Evolutionary conservation across 1,139 yeast genomes (phyloP), one percentile per base, ranked within the genome.

Genomic region (Wickerhamomyces sp.): DNA sequence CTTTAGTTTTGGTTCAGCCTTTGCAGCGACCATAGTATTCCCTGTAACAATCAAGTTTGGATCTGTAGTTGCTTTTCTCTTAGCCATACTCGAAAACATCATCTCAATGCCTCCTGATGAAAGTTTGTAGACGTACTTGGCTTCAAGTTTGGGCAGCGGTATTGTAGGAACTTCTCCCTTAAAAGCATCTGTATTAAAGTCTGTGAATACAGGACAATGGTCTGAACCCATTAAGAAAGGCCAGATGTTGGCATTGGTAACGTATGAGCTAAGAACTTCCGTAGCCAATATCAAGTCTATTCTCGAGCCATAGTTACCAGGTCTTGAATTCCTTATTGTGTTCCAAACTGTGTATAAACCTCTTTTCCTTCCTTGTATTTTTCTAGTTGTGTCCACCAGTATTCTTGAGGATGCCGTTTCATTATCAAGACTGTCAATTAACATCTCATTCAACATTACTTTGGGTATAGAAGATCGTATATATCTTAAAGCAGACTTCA

Each of bases 341-440:
- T 89, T 90, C 98, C 98, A 92, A 37, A 92, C 95, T 0, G 97
- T 90, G 55, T 85, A 92, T 76, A 89, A 70, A 21, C 75, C 78
- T 56, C 74, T 59, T 39, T 80, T 65, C 20, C 64, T 46, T 1
- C 83, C 81, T 46, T 81, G 82, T 3, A 59, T 46, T 24, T 61
- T 57, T 36, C 98, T 67, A 0, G 86, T 76, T 0, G 88, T 68
- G 56, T 92, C 98, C 38, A 69, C 61, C 26, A 88, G 58, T 13
- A 76, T 51, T 46, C 67, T 64, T 2, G 59, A 48, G 17, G 56
- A 35, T 16, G 44, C 37, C 7, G 45, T 41, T 3, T 41, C 40
- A 14, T 46, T 36, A 16, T 58, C 56, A 59, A 67, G n/a, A 41
- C 61, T 36, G 41, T 65, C 68, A 7, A 53, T 33, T 3, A 64